A percentile compares a stretch with the other conserved stretches of the same genome.
Conservation (phyloP, 805 yeast genomes). For the Candida qinlingensis region DNA sequence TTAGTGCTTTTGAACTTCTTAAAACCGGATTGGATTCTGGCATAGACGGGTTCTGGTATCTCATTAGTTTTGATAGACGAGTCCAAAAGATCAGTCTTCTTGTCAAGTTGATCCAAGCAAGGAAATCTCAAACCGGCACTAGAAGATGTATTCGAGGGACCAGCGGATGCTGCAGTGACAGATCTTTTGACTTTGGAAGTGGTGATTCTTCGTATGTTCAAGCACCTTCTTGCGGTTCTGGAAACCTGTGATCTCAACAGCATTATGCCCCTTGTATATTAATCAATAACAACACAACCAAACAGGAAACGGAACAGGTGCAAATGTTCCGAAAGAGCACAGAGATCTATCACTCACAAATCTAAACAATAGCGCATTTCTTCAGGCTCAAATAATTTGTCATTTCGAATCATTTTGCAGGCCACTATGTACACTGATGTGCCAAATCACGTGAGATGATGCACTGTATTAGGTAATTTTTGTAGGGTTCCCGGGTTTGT, state of each 20-base stretch:
- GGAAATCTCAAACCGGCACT: conserved; percentile 62
- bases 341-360: too few species aligned
- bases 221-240: neutral
- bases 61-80: conserved; percentile 26
- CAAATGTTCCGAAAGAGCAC: too few species aligned
- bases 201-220: conserved; percentile 3
- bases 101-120: conserved; percentile 74
- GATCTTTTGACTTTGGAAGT: conserved; percentile 12
- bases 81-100: conserved; percentile 34
- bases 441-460: conserved; percentile 8
- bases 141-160: neutral
- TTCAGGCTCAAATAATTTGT: neutral
- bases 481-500: too few species aligned
- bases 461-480: neutral
- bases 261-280: neutral
- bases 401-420: neutral
- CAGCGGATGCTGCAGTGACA: neutral
- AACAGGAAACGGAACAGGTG: too few species aligned
- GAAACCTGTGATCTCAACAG: neutral
- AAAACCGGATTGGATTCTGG: conserved; percentile 64
- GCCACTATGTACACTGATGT: neutral
- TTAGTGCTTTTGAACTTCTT: conserved; percentile 46
- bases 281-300: too few species aligned
- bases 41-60: conserved; percentile 85
- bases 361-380: too few species aligned